A percentile compares a stretch with the other conserved stretches of the same genome.
Conservation (phyloP, 1,139 yeast genomes). For the Geotrichum klebahnii region DNA sequence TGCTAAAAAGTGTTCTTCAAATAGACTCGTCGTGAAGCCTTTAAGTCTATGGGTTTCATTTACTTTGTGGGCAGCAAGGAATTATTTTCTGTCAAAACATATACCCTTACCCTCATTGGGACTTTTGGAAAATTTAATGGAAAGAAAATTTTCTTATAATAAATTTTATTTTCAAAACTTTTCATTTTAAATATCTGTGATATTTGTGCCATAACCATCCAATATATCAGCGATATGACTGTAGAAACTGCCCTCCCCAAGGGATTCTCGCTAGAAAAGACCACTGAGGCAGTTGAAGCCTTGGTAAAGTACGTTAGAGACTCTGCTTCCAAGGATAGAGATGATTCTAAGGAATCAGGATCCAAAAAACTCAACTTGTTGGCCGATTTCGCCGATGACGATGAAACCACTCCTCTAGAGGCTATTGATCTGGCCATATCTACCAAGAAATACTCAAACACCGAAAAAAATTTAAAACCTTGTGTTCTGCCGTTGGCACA, state of each 20-base stretch:
- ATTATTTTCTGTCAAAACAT: conserved; percentile 79
- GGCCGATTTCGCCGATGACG: conserved; percentile 51
- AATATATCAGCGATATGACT: background rate
- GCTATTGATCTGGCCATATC: conserved; percentile 54
- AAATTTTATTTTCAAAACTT: background rate
- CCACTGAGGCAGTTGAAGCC: conserved; percentile 38
- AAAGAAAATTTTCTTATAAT: conserved; percentile 13
- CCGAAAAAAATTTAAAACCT: conserved; percentile 69
- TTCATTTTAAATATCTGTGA: background rate
- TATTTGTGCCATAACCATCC: background rate
- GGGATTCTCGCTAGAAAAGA: conserved; percentile 24
- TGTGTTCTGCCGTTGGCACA: conserved; percentile 54
- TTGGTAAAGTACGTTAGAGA: conserved; percentile 35
- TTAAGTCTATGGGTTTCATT: background rate
- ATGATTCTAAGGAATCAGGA: conserved; percentile 12
- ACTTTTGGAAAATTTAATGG: conserved; percentile 10
- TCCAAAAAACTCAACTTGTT: conserved; percentile 42
- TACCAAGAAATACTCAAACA: conserved; percentile 58
- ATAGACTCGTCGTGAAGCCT: background rate
- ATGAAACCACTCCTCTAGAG: conserved; percentile 31
- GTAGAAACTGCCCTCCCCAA: conserved; percentile 6
- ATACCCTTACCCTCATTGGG: conserved; percentile 73
- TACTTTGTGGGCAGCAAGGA: conserved; percentile 30
- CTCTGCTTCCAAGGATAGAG: conserved; percentile 23
- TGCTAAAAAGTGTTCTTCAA: background rate